Percentiles rank a stretch among this genome's conserved stretches.
Evolutionary conservation across 2,329 filamentous ascomycete species (phyloP).

Genomic region (Blumeria graminis): DNA sequence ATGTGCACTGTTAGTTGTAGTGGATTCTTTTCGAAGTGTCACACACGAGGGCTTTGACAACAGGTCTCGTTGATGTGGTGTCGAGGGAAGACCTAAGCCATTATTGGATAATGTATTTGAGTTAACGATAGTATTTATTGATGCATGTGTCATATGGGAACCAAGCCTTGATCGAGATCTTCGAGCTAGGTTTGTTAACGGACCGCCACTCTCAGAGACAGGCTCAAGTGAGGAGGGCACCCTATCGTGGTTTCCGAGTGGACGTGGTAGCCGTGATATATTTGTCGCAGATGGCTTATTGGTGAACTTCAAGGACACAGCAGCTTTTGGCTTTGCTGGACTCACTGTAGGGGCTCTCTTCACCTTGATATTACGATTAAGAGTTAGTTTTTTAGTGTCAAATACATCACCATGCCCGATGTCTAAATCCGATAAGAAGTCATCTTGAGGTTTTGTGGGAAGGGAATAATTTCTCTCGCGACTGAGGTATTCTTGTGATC

Average conservation of each 20-base stretch:
- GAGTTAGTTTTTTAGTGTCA: slow-evolving; percentile 51
- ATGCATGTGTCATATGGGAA: slow-evolving; percentile 45
- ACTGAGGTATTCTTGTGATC: slow-evolving; percentile 26
- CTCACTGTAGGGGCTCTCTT: slow-evolving; percentile 48
- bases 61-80: slow-evolving; percentile 36
- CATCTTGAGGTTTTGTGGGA: slow-evolving; percentile 26
- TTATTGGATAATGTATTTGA: slow-evolving; percentile 32
- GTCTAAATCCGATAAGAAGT: slow-evolving; percentile 70
- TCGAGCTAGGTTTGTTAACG: slow-evolving; percentile 33
- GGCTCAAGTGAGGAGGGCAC: slow-evolving; percentile 64
- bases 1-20: slow-evolving; percentile 42
- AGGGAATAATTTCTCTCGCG: slow-evolving; percentile 14
- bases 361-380: slow-evolving; percentile 80
- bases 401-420: slow-evolving; percentile 67
- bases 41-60: slow-evolving; percentile 28
- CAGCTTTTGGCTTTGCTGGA: slow-evolving; percentile 45
- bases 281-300: slow-evolving; percentile 36
- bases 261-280: slow-evolving; percentile 54
- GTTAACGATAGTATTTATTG: slow-evolving; percentile 36
- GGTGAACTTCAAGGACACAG: slow-evolving; percentile 76
- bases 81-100: slow-evolving; percentile 28
- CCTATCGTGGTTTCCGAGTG: slow-evolving; percentile 41
- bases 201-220: slow-evolving; percentile 69
- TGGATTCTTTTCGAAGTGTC: slow-evolving; percentile 32
- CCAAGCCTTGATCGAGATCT: slow-evolving; percentile 43